phyloP scores from a whole-genome alignment of 805 yeast genomes.

The Candida khao-thaluensis region DNA sequence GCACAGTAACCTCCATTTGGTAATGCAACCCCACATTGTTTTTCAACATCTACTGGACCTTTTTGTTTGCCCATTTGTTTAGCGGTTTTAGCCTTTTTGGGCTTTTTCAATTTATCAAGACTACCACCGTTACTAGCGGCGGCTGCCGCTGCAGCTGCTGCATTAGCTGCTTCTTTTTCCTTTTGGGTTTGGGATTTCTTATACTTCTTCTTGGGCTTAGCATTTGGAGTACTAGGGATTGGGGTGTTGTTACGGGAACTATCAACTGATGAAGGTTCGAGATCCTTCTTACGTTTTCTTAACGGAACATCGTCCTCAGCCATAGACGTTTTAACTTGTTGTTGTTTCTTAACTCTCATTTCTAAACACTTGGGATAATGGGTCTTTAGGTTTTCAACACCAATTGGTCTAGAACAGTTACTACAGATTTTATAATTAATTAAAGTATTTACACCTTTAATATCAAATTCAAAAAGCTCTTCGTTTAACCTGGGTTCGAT shows the following conservation, averaged over 20 bases:
- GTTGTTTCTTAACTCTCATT: constrained; percentile 34
- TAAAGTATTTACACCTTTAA: constrained; percentile 2
- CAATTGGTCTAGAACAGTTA: constrained; percentile 41
- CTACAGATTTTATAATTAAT: constrained; percentile 36
- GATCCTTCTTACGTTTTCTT: constrained; percentile 30
- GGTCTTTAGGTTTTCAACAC: constrained; percentile 29
- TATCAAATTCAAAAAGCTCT: constrained; percentile 3
- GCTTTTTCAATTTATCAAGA: constrained; percentile 12
- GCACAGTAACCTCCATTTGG: constrained; percentile 97
- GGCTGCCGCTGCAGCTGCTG: constrained; percentile 46
- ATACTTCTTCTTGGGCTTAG: constrained; percentile 42
- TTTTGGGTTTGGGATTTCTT: constrained; percentile 44
- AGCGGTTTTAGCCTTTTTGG: constrained; percentile 35
- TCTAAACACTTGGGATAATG: constrained; percentile 39
- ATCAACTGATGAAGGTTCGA: constrained; percentile 40
- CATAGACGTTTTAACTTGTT: constrained; percentile 1
- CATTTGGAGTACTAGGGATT: constrained; percentile 27
- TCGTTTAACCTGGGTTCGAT: constrained; percentile 20
- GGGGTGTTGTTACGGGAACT: constrained; percentile 41
- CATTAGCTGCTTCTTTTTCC: constrained; percentile 47
- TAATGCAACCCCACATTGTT: constrained; percentile 93
- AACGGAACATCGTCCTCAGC: constrained; percentile 14
- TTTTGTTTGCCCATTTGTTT: constrained; percentile 54
- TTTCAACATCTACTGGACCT: constrained; percentile 87
- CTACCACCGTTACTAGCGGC: constrained; percentile 24